phyloP scores from a whole-genome alignment of 129 eudicot species.

The Erigeron canadensis region DNA sequence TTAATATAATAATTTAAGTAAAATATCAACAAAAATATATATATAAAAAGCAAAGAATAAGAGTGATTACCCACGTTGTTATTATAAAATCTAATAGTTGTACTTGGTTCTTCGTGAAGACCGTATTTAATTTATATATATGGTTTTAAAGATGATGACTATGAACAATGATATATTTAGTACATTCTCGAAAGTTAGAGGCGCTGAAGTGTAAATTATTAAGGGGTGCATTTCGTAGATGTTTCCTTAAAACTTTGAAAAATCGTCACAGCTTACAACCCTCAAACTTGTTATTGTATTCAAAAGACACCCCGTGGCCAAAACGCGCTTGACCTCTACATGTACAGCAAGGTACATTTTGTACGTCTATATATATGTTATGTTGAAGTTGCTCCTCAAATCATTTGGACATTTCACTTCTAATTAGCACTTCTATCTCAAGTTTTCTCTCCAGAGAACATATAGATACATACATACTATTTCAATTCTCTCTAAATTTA shows the following conservation, averaged over 20 bases:
- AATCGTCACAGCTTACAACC: slow-evolving; percentile 19
- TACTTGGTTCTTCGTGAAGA: slow-evolving; percentile 15
- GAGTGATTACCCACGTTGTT: slow-evolving; percentile 1
- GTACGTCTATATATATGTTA: neutral
- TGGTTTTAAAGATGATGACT: neutral
- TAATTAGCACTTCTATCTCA: neutral
- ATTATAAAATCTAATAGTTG: neutral
- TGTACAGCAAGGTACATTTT: neutral
- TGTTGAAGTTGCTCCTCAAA: neutral
- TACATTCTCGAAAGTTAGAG: slow-evolving; percentile 2
- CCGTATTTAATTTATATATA: neutral
- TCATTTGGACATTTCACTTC: neutral
- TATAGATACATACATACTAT: neutral
- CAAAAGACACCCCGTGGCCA: slow-evolving; percentile 21
- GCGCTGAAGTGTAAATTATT: neutral
- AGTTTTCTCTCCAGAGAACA: neutral
- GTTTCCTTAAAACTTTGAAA: slow-evolving; percentile 21
- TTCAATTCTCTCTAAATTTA: no score
- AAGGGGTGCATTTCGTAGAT: slow-evolving; percentile 13
- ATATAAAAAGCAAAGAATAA: neutral
- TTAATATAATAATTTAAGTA: no score
- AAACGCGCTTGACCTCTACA: slow-evolving; percentile 18
- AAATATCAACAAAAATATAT: neutral
- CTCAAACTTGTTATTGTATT: slow-evolving; percentile 4
- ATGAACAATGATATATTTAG: neutral